Percentiles rank a stretch among this genome's conserved stretches.
Conservation (phyloP, 2,329 filamentous ascomycete genomes). For the Cladobotryum protrusum region DNA sequence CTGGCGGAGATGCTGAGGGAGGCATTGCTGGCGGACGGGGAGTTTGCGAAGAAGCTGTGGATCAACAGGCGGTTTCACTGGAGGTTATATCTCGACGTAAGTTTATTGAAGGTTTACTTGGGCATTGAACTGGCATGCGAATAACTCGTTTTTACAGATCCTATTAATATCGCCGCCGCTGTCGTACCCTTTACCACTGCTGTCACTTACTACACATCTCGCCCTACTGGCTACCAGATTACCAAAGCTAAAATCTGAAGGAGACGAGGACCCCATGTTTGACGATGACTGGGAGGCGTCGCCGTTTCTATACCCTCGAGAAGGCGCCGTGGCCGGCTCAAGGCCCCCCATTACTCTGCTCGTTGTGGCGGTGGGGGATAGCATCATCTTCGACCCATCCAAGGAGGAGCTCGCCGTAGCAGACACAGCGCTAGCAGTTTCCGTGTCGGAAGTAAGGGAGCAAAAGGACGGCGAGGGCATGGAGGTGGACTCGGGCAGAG, state of each 20-base stretch:
- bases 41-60: conserved; percentile 64
- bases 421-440: conserved; percentile 81
- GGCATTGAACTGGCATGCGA: neutral
- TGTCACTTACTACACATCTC: conserved; percentile 89
- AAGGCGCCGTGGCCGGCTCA: conserved; percentile 26
- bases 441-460: conserved; percentile 51
- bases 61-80: conserved; percentile 94
- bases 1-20: conserved; percentile 83
- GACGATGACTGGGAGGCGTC: conserved; percentile 95
- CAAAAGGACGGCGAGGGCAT: conserved; percentile 22
- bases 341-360: conserved; percentile 85
- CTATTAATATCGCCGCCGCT: conserved; percentile 87
- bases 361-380: conserved; percentile 77
- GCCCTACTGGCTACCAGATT: conserved; percentile 83
- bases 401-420: conserved; percentile 91
- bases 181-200: conserved; percentile 86
- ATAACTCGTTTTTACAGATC: conserved; percentile 49
- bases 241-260: conserved; percentile 77
- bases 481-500: conserved; percentile 37
- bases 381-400: conserved; percentile 89
- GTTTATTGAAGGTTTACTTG: conserved; percentile 27
- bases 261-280: conserved; percentile 94
- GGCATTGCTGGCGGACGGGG: conserved; percentile 68
- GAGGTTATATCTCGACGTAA: conserved; percentile 89
- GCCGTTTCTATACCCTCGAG: conserved; percentile 64